Evolutionary conservation across 768 basidiomycete genomes (phyloP), one percentile per base, ranked within the genome.

Genomic region (Omphalotus guepiniiformis): DNA sequence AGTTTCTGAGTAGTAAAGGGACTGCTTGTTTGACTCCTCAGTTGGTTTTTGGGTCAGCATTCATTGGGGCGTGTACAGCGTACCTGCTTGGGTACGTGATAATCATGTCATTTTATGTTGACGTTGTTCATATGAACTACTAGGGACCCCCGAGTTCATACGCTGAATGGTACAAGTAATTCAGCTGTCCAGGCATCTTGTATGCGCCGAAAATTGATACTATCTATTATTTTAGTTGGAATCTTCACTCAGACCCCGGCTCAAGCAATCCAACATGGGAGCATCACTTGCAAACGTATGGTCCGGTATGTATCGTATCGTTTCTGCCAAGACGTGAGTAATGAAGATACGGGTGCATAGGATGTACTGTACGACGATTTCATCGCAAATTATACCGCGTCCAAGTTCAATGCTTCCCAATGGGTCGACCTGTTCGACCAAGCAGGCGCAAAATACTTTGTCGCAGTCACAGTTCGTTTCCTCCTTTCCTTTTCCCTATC

Each of bases 391-490:
- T 81, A 80, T 54, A 78, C 72, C 0, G 78, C 75, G 1, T 63
- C 64, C 1, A 71, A 72, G 39, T 83, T 77, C 63, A 73, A 79
- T 34, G 72, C 81, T 3, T 75, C 70, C 38, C 68, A 63, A 32
- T 82, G 80, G 78, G 55, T 79, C 0, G 72, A 79, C 54, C 47
- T 82, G 6, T 74, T 83, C 41, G 75, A 73, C 34, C 65, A 67
- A 25, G 75, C 78, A 0, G 80, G 81, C 2, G 81, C 80, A 2
- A 80, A 78, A 54, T 82, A 82, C 51, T 81, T 82, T 51, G 79
- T 82, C 18, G 61, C 79, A 28, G 76, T 77, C 6, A 73, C 79
- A 13, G 77, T 72, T 12, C 19, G 19, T n/a, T 15, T 15, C 15
- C 9, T 3, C 30, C 19, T 12, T 36, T 39, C 39, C 9, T 45